Conservation (phyloP, 2,329 filamentous ascomycete genomes). For the Microdochium paspali region DNA sequence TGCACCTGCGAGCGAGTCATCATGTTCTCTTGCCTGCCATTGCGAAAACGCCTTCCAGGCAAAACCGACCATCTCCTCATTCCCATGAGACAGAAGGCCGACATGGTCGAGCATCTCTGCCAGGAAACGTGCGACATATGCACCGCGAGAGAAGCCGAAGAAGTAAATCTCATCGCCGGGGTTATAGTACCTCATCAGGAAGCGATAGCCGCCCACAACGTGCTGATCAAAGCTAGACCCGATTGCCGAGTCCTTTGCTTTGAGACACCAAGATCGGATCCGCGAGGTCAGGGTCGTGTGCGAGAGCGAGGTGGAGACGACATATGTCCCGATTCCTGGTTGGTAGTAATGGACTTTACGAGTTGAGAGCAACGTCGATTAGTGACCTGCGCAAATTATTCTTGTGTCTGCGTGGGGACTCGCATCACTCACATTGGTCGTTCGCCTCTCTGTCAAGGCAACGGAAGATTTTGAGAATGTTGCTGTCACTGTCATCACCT, state of each 20-base stretch:
- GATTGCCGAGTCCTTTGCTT: slow-evolving; percentile 70
- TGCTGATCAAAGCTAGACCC: slow-evolving; percentile 75
- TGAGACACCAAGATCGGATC: slow-evolving; percentile 57
- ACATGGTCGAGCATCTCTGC: slow-evolving; percentile 82
- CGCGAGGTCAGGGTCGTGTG: slow-evolving; percentile 47
- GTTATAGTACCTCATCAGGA: slow-evolving; percentile 65
- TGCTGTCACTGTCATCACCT: slow-evolving; percentile 53
- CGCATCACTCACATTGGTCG: slow-evolving; percentile 46
- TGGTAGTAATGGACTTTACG: slow-evolving; percentile 50
- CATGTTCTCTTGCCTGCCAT: slow-evolving; percentile 53
- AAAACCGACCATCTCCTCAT: slow-evolving; percentile 77
- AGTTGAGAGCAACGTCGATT: no score
- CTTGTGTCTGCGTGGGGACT: no score
- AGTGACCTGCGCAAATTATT: no score
- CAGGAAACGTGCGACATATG: slow-evolving; percentile 65
- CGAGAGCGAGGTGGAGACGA: slow-evolving; percentile 49
- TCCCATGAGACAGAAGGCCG: slow-evolving; percentile 69
- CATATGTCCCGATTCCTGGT: slow-evolving; percentile 65
- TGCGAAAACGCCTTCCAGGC: slow-evolving; percentile 75
- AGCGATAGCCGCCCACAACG: slow-evolving; percentile 74
- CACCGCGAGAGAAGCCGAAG: slow-evolving; percentile 65
- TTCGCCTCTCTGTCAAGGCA: slow-evolving; percentile 56
- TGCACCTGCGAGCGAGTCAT: slow-evolving; percentile 30
- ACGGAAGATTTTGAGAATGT: slow-evolving; percentile 61
- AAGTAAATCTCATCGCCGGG: slow-evolving; percentile 59